Evolutionary conservation across 2,329 filamentous ascomycete species (phyloP).

Genomic region (Trichoderma aggressivum): DNA sequence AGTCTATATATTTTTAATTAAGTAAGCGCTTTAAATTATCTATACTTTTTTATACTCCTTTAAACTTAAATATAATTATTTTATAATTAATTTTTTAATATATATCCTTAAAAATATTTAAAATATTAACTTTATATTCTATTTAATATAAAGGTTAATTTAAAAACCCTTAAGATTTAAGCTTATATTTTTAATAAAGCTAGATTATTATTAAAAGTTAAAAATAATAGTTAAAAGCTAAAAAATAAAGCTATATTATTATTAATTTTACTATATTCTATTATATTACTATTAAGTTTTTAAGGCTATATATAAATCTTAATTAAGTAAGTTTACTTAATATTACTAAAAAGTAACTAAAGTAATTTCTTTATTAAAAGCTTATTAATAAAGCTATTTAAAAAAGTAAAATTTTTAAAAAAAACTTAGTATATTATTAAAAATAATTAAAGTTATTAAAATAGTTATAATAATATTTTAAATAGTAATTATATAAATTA

Average conservation of each 20-base stretch:
- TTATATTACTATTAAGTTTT: neutral
- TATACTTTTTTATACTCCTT: neutral
- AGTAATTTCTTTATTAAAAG: neutral
- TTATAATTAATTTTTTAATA: neutral
- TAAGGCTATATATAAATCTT: neutral
- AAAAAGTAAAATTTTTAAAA: neutral
- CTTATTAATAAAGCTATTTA: neutral
- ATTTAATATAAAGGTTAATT: neutral
- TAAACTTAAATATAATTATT: neutral
- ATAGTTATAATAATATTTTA: neutral
- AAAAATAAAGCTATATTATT: neutral
- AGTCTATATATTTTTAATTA: neutral
- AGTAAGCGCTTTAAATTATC: neutral
- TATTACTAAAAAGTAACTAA: neutral
- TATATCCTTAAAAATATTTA: neutral
- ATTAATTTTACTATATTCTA: neutral
- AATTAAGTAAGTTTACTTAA: neutral
- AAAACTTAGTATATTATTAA: neutral
- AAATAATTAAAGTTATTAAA: neutral
- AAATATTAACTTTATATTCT: neutral
- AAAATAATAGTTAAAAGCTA: neutral
- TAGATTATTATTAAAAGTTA: neutral
- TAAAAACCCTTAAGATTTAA: neutral
- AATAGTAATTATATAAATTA: neutral
- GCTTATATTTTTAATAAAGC: neutral